Base-by-base conservation (phyloP, 2,329 filamentous ascomycete species). In the Trichoderma sp. region DNA sequence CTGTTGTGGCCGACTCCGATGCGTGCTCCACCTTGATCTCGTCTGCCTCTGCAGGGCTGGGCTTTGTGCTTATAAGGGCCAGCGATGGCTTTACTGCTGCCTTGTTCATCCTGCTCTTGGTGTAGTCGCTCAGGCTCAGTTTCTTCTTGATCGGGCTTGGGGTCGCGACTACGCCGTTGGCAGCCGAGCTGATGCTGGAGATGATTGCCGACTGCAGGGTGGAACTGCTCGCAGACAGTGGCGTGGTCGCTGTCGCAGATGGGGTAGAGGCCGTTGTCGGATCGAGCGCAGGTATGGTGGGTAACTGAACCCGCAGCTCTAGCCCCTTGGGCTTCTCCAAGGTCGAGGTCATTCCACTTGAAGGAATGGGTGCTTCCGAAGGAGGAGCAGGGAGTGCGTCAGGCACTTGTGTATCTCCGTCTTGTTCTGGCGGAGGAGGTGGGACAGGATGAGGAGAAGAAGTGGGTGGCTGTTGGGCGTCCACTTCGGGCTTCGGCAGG, bases 61-160 rank as follows among this genome's bases (percentile, higher is more conserved):
- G 70, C 64, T 78, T 79, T 21, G 75, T 67, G 17, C 74, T 68
- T 2, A 63, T 47, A 5, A 55, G 41, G 1, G 72, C 73, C 3
- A 71, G 71, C 3, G 71, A 65, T 10, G 73, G 69, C 61, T 79
- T 70, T 72, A 70, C 80, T 3, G 81, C 80, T 3, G 81, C 81
- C 71, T 86, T 88, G 71, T 82, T 84, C 77, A 82, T 80, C 58
- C 84, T 79, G 68, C 83, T 85, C 73, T 85, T 87, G 9, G 81
- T 84, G 71, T 90, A 90, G 71, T 89, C 87, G 70, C 86, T 89
- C 2, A 89, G 74, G 68, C 85, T 89, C 44, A 90, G 76, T 74
- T 89, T 89, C 79, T 90, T 89, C 76, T 88, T 88, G 39, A 86
- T 78, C 2, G 87, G 87, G 67, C 85, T 88, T 3, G 85, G 84